phyloP scores from a whole-genome alignment of 352 stramenopile species.

The Phytophthora sp. region DNA sequence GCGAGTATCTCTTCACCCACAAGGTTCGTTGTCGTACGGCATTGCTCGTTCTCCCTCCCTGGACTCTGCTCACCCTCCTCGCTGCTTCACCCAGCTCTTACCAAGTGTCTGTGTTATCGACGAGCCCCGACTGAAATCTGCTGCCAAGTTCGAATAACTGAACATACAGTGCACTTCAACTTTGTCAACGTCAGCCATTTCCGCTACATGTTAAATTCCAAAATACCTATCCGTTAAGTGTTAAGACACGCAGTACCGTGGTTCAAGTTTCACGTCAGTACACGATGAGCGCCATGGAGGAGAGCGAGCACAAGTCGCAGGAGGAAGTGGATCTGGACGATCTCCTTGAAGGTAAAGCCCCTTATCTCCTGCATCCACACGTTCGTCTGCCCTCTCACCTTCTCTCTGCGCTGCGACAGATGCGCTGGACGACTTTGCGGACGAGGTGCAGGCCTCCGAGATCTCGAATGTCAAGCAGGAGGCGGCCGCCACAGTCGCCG shows the following conservation, averaged over 20 bases:
- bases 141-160: slow-evolving; percentile 22
- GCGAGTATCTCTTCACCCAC: slow-evolving; percentile 50
- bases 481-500: slow-evolving; percentile 51
- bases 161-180: slow-evolving; percentile 14
- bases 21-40: slow-evolving; percentile 34
- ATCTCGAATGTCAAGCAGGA: slow-evolving; percentile 54
- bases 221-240: slow-evolving; percentile 5
- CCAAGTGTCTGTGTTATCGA: slow-evolving; percentile 43
- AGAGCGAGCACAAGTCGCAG: slow-evolving; percentile 31
- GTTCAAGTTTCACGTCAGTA: slow-evolving; percentile 12
- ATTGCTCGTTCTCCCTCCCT: background rate
- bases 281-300: slow-evolving; percentile 30
- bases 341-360: slow-evolving; percentile 66
- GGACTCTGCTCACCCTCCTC: background rate
- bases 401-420: slow-evolving; percentile 40
- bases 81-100: slow-evolving; percentile 27
- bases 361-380: background rate
- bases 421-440: slow-evolving; percentile 84
- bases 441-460: slow-evolving; percentile 57
- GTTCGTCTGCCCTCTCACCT: background rate
- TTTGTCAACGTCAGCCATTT: slow-evolving; percentile 16
- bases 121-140: slow-evolving; percentile 21
- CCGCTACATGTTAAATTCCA: slow-evolving; percentile 2
- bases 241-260: background rate
- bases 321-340: slow-evolving; percentile 83